Conservation (phyloP, 2,329 filamentous ascomycete species). For the Grosmannia huntii region DNA sequence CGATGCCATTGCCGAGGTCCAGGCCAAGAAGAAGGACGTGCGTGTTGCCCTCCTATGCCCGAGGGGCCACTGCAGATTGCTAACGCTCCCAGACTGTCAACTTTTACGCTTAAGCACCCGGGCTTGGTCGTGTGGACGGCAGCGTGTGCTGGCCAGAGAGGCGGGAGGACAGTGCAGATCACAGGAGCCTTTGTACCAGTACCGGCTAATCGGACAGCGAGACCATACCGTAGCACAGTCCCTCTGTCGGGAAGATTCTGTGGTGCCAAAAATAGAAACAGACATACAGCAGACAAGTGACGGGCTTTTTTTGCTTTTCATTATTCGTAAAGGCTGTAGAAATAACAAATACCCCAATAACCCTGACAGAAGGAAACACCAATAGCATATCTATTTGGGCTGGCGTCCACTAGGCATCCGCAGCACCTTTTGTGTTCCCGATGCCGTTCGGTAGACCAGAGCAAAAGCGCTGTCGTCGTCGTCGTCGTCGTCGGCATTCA, state of each 20-base stretch:
- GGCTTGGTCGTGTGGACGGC: background rate
- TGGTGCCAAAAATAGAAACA: background rate
- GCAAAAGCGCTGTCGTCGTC: slow-evolving; percentile 3
- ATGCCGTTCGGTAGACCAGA: slow-evolving; percentile 12
- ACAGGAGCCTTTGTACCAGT: background rate
- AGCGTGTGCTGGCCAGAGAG: background rate
- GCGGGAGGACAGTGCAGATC: background rate
- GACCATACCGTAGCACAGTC: background rate
- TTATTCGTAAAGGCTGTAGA: background rate
- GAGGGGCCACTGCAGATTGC: too few relatives aligned
- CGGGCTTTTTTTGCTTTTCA: background rate
- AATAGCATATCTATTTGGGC: background rate
- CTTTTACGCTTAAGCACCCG: slow-evolving; percentile 35
- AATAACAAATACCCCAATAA: background rate
- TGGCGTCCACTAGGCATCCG: background rate
- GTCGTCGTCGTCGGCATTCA: background rate
- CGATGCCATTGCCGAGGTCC: slow-evolving; percentile 93
- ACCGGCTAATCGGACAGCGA: background rate
- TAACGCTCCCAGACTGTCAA: slow-evolving; percentile 36
- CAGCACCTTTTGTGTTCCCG: slow-evolving; percentile 7
- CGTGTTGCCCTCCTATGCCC: slow-evolving; percentile 20
- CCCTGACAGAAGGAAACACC: background rate
- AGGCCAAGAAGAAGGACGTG: slow-evolving; percentile 87
- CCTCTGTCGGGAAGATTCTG: background rate
- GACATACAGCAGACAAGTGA: background rate